Percentiles rank a stretch among this genome's conserved stretches.
phyloP scores from a whole-genome alignment of 148 eudicot genomes.

The Linanthus parryae region DNA sequence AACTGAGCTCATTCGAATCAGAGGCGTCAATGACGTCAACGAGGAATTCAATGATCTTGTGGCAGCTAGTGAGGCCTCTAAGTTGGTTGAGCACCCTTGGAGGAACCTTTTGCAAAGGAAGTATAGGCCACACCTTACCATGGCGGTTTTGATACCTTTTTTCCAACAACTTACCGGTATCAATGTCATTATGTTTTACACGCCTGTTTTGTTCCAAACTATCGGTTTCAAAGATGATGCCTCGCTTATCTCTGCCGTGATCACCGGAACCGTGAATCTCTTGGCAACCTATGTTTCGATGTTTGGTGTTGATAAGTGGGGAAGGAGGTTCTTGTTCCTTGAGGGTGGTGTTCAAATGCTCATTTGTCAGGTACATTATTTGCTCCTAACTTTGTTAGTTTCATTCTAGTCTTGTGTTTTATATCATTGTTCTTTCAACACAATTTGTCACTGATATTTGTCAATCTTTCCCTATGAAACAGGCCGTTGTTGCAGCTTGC shows the following conservation, averaged over 20 bases:
- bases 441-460: too few relatives aligned
- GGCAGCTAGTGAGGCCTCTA: constrained; percentile 56
- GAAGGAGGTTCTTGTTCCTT: constrained; percentile 62
- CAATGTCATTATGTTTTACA: constrained; percentile 77
- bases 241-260: constrained; percentile 67
- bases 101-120: constrained; percentile 49
- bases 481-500: constrained; percentile 55
- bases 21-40: constrained; percentile 43
- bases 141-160: constrained; percentile 75
- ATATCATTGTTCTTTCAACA: too few relatives aligned
- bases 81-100: constrained; percentile 60
- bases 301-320: constrained; percentile 63
- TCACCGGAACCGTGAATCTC: constrained; percentile 63
- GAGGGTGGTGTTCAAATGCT: constrained; percentile 80
- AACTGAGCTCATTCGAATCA: constrained; percentile 31
- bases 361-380: constrained; percentile 51
- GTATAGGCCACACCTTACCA: constrained; percentile 65
- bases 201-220: constrained; percentile 64
- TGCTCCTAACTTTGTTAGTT: too few relatives aligned
- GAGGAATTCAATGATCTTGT: constrained; percentile 58
- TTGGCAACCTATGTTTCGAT: constrained; percentile 61
- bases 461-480: background rate
- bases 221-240: constrained; percentile 63
- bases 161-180: constrained; percentile 81
- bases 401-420: too few relatives aligned